phyloP scores from a whole-genome alignment of 108 stramenopile genomes.

The Aureococcus anophagefferens region DNA sequence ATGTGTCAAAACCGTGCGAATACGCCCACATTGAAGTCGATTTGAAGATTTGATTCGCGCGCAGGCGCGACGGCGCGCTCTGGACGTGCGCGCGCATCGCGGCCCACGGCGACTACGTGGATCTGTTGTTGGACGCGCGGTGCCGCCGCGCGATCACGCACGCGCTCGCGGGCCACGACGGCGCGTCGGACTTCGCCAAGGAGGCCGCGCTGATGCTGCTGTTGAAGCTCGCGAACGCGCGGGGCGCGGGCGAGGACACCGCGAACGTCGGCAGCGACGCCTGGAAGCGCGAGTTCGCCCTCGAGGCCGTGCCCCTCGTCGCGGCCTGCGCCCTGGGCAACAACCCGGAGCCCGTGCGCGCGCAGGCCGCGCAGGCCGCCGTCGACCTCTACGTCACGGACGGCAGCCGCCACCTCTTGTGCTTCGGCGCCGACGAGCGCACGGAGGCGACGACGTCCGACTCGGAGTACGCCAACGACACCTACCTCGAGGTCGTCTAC shows the following conservation, averaged over 20 bases:
- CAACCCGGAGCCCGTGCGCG: not conserved
- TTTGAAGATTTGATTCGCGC: too few relatives aligned
- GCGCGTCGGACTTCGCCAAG: not conserved
- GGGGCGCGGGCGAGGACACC: not conserved
- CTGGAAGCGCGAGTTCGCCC: not conserved
- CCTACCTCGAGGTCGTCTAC: too few relatives aligned
- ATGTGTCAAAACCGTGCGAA: too few relatives aligned
- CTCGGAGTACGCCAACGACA: too few relatives aligned
- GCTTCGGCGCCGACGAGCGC: too few relatives aligned
- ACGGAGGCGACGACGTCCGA: too few relatives aligned
- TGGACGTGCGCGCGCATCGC: not conserved
- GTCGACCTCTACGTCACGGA: not conserved
- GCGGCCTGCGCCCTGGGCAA: not conserved
- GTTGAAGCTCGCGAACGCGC: not conserved
- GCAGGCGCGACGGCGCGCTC: not conserved
- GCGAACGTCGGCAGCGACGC: not conserved
- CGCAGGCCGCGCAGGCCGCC: not conserved
- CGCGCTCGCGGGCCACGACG: too few relatives aligned
- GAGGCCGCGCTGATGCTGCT: not conserved
- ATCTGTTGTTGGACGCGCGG: not conserved
- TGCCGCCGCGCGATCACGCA: not conserved
- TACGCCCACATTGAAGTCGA: too few relatives aligned
- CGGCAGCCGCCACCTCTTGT: too few relatives aligned
- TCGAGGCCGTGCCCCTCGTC: not conserved
- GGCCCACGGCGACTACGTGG: too few relatives aligned